Conservation (phyloP, 768 basidiomycete genomes). For the Russula sp. region DNA sequence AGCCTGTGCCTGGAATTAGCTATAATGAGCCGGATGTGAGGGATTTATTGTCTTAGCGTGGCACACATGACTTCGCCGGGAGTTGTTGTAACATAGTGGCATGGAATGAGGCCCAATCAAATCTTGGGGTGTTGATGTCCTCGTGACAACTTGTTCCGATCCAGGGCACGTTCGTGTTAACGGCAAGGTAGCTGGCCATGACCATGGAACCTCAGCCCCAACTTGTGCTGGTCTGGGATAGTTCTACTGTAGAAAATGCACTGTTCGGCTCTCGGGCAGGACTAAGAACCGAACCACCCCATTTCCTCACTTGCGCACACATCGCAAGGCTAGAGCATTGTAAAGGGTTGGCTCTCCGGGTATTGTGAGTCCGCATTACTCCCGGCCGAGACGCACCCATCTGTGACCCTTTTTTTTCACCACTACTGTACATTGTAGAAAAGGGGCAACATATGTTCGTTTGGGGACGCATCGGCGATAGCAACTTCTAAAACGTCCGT, state of each 20-base stretch:
- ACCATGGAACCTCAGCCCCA: not conserved
- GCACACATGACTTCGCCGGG: not conserved
- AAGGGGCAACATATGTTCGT: not conserved
- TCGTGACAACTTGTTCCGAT: conserved; percentile 5
- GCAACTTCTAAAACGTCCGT: conserved; percentile 8
- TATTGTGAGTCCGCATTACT: not conserved
- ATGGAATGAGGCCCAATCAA: not conserved
- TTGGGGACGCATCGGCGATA: conserved; percentile 1
- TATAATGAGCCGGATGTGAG: not conserved
- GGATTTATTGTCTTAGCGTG: not conserved
- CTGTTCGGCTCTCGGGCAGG: not conserved
- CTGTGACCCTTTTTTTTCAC: not conserved
- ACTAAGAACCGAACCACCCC: not conserved
- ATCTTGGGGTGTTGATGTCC: not conserved
- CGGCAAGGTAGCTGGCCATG: conserved; percentile 8
- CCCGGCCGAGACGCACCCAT: not conserved
- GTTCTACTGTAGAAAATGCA: not conserved
- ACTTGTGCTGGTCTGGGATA: not conserved
- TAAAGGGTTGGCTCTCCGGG: not conserved
- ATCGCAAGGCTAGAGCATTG: not conserved
- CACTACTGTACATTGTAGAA: not conserved
- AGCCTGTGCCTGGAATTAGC: conserved; percentile 2
- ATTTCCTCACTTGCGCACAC: not conserved
- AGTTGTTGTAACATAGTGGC: not conserved
- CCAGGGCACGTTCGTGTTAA: conserved; percentile 8